Evolutionary conservation across 2,329 filamentous ascomycete species (phyloP), one percentile per base, ranked within the genome.

Genomic region (Pleochaeta shiraiana): DNA sequence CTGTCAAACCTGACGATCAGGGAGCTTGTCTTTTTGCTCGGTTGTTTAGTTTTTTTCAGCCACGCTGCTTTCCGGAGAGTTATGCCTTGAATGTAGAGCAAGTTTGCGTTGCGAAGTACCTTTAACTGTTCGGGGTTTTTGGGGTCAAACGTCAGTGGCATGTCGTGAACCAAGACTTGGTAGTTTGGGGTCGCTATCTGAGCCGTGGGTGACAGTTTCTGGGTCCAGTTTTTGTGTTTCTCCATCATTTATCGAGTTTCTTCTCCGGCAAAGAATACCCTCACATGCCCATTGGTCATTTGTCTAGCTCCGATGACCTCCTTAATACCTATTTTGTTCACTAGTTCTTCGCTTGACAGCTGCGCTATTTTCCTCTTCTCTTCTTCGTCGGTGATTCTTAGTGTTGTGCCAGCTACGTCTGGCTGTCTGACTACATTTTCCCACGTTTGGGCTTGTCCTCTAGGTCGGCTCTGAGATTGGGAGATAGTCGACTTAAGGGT

Each of bases 291-390:
- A 14, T 62, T 62, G 3, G 14, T 37, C 59, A 62, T 39, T 9
- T 43, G 59, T 28, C 33, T 43, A 14, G 59, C 59, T n/a, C 33
- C 59, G 16, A 28, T 62, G 7, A 62, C 59, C 1, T 62, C 59
- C 24, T 43, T 62, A 14, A 28, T 43, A 4, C 9, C 59, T 2
- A 62, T 39, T 37, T 62, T 62, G 0, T 24, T 39, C 6, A 62
- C 59, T 11, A 62, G 26, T 28, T 62, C 59, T 39, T 62, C 59
- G n/a, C 59, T 43, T 21, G 59, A 26, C 4, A 62, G 59, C 33
- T 26, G 21, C 7, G 33, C 21, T n/a, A 62, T 43, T n/a, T 24
- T 14, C 28, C 39, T 26, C 19, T 39, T 53, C 24, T 53, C 45
- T 53, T 53, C 45, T 21, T 53, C 3, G 7, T 53, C 21, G 19